Conservation (phyloP, 768 basidiomycete species). For the Pleurotus pulmonarius region DNA sequence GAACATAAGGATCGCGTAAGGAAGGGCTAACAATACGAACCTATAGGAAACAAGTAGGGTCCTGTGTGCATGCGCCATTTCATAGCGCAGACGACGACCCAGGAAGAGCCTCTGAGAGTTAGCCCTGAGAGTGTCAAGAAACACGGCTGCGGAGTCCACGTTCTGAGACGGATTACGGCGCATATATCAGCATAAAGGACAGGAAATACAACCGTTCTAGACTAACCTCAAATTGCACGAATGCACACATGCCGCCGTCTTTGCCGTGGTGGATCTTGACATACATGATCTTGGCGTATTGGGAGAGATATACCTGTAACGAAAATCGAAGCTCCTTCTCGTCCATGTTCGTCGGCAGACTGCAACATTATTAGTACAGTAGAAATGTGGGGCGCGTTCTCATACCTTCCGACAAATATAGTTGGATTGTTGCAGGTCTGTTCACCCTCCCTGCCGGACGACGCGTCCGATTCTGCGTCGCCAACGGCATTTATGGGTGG, state of each 20-base stretch:
- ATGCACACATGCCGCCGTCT: conserved; percentile 78
- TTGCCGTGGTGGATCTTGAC: conserved; percentile 73
- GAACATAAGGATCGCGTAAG: not conserved
- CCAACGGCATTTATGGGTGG: conserved; percentile 12
- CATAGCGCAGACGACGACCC: conserved; percentile 72
- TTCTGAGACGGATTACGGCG: conserved; percentile 36
- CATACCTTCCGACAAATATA: conserved; percentile 81
- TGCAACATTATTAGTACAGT: conserved; percentile 20
- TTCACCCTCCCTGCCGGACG: conserved; percentile 31
- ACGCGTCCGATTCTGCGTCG: conserved; percentile 19
- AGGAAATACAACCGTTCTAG: not conserved
- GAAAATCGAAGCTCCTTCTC: conserved; percentile 56
- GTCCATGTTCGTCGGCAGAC: conserved; percentile 69
- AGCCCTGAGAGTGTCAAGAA: conserved; percentile 59
- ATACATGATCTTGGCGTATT: conserved; percentile 59
- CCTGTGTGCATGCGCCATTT: conserved; percentile 72
- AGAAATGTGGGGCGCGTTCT: conserved; percentile 7
- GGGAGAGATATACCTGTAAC: conserved; percentile 64
- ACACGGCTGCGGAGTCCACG: conserved; percentile 47
- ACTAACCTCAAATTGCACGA: conserved; percentile 79
- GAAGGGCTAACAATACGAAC: conserved; percentile 24
- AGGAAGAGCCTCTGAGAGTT: conserved; percentile 58
- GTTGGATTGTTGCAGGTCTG: conserved; percentile 71
- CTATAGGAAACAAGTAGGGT: conserved; percentile 75
- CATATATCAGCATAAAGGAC: conserved; percentile 11